These are phyloP conservation scores for Fraxinus anomala DNA, from an alignment of 257 asterid species.

Conservation along the genomic window DNA sequence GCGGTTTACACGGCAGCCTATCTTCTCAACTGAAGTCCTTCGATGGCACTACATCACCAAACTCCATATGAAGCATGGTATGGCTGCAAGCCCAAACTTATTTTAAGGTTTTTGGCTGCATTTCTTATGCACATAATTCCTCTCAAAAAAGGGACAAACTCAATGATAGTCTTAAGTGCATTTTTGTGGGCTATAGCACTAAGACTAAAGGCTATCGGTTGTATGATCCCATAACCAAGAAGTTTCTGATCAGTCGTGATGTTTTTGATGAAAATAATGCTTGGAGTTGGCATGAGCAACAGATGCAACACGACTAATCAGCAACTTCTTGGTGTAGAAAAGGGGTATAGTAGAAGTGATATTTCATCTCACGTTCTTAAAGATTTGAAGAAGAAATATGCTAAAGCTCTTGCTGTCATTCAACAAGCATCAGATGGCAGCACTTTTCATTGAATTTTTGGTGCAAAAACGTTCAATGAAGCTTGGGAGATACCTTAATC, in stretches of 20 bases:
- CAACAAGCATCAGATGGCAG: too few species aligned
- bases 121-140: neutral
- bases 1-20: neutral
- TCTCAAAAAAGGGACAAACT: neutral
- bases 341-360: too few species aligned
- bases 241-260: neutral
- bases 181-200: neutral
- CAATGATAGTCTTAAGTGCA: neutral
- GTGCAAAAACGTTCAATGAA: too few species aligned
- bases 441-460: too few species aligned
- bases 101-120: neutral
- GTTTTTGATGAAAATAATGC: neutral
- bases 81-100: constrained; percentile 10
- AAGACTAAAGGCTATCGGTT: constrained; percentile 8
- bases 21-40: neutral
- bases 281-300: neutral
- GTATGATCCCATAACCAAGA: constrained; percentile 1
- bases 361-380: too few species aligned
- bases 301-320: too few species aligned
- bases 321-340: too few species aligned
- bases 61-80: constrained; percentile 5
- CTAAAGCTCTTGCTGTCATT: too few species aligned
- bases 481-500: too few species aligned
- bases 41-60: neutral
- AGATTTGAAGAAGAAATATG: too few species aligned